These are phyloP conservation scores for Ambrosia trifida DNA, from an alignment of 129 eudicot species.

Conservation along the genomic window DNA sequence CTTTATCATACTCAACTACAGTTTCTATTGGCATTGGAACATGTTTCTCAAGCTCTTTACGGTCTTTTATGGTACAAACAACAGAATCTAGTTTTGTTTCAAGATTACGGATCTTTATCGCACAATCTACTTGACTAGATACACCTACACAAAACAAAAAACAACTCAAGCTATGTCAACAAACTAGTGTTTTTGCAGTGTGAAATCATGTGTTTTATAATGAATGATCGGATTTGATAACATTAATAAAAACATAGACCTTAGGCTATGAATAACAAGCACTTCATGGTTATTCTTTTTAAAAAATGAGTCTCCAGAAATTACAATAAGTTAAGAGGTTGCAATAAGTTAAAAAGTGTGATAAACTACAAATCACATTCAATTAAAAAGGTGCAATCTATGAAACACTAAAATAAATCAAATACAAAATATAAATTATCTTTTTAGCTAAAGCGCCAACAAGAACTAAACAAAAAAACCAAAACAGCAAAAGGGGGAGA, in stretches of 20 bases:
- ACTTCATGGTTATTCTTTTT: background rate
- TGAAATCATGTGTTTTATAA: no score
- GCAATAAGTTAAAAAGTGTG: background rate
- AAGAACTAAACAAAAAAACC: background rate
- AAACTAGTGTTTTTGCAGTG: no score
- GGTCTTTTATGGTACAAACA: slow-evolving; percentile 96
- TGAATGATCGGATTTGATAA: no score
- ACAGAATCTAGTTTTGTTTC: slow-evolving; percentile 91
- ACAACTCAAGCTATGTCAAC: background rate
- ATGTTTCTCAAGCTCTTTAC: slow-evolving; percentile 91
- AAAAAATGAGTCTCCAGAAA: background rate
- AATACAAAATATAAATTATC: background rate
- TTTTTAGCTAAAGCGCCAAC: background rate
- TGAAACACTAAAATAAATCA: background rate
- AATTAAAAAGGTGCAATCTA: background rate
- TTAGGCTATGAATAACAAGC: background rate
- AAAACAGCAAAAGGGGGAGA: background rate
- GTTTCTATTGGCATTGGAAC: slow-evolving; percentile 97
- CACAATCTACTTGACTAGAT: slow-evolving; percentile 97
- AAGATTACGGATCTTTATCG: slow-evolving; percentile 92
- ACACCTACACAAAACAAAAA: slow-evolving; percentile 55
- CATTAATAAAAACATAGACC: background rate
- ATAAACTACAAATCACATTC: background rate
- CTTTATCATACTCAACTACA: slow-evolving; percentile 95
- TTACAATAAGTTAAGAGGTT: background rate